phyloP scores from a whole-genome alignment of 192 early-diverging fungal species.

The Dissophora ornata region DNA sequence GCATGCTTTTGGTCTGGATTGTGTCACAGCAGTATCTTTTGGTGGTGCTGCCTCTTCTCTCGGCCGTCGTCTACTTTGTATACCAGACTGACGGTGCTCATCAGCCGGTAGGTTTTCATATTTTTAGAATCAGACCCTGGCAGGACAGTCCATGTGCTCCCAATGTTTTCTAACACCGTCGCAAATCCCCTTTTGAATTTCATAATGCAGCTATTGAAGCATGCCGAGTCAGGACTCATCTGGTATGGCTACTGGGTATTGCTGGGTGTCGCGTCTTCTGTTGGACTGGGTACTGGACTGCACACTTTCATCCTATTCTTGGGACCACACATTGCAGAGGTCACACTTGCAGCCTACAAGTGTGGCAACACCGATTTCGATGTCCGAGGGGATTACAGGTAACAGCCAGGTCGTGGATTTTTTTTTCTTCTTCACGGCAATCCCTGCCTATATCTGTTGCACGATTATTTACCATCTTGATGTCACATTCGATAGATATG shows the following conservation, averaged over 20 bases:
- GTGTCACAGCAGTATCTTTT: constrained; percentile 53
- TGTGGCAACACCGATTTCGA: constrained; percentile 80
- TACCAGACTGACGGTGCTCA: constrained; percentile 70
- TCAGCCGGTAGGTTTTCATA: constrained; percentile 59
- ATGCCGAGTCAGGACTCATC: constrained; percentile 68
- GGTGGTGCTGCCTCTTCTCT: constrained; percentile 40
- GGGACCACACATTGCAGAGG: constrained; percentile 90
- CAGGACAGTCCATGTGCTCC: background rate
- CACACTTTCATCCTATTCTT: constrained; percentile 96
- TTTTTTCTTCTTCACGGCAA: background rate
- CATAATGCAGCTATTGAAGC: constrained; percentile 43
- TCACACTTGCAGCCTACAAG: constrained; percentile 89
- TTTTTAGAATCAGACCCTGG: constrained; percentile 26
- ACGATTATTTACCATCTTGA: background rate
- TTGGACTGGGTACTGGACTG: constrained; percentile 93
- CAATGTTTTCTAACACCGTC: background rate
- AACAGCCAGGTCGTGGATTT: constrained; percentile 1
- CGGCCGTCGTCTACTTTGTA: constrained; percentile 45
- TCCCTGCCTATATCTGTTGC: background rate
- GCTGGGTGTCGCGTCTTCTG: constrained; percentile 88
- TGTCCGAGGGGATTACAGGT: constrained; percentile 75
- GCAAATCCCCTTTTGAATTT: background rate
- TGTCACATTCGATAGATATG: constrained; percentile 32
- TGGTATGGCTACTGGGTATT: constrained; percentile 94
- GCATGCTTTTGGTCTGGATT: constrained; percentile 51